Evolutionary conservation across 2,329 filamentous ascomycete genomes (phyloP).

Genomic region (Trichoderma asperellum): DNA sequence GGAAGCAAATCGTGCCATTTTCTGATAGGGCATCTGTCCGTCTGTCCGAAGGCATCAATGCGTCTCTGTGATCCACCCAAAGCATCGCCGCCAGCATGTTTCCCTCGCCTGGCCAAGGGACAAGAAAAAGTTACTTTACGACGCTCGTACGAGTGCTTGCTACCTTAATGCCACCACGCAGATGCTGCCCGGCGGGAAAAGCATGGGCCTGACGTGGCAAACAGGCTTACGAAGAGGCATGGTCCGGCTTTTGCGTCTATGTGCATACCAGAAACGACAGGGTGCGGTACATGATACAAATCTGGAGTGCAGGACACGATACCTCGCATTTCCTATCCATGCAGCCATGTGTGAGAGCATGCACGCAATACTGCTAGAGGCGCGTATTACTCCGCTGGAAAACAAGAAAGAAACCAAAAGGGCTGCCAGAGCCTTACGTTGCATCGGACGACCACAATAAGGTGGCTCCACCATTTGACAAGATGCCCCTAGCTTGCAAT

Average conservation of each 20-base stretch:
- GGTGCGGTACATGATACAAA: background rate
- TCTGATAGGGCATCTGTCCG: constrained; percentile 7
- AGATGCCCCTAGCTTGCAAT: constrained; percentile 1
- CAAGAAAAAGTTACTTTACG: constrained; percentile 12
- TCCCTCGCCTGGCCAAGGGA: background rate
- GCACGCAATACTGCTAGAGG: background rate
- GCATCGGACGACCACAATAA: constrained; percentile 13
- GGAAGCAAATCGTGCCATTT: constrained; percentile 1
- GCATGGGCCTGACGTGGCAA: constrained; percentile 24
- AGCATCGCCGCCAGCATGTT: constrained; percentile 1
- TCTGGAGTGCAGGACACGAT: background rate
- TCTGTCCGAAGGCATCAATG: constrained; percentile 25
- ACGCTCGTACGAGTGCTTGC: background rate
- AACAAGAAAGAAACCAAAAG: background rate
- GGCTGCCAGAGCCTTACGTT: constrained; percentile 11
- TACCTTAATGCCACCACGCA: background rate
- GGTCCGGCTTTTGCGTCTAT: background rate
- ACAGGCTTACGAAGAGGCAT: background rate
- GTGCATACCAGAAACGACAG: background rate
- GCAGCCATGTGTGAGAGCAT: constrained; percentile 6
- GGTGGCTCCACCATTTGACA: constrained; percentile 12
- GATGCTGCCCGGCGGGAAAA: constrained; percentile 20
- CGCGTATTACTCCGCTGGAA: background rate
- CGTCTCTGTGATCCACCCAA: constrained; percentile 7
- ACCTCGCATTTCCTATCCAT: background rate